Evolutionary conservation across 306 rosid genomes (phyloP).

Genomic region (Dryas octopetala): DNA sequence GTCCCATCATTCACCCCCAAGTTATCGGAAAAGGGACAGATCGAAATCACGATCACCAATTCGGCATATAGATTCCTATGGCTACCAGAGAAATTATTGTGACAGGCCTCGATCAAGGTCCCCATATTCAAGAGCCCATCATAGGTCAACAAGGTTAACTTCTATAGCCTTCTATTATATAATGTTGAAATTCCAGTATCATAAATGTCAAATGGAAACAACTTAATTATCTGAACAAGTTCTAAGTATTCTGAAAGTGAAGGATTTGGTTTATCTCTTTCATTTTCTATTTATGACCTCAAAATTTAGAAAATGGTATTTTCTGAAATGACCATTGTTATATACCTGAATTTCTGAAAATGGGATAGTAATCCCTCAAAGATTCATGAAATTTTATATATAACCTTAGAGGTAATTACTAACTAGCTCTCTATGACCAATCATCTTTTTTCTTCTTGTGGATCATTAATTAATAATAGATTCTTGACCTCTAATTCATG

Average conservation of each 20-base stretch:
- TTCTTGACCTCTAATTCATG: background rate
- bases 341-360: background rate
- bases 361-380: background rate
- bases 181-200: background rate
- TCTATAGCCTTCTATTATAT: background rate
- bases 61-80: constrained; percentile 4
- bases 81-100: background rate
- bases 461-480: background rate
- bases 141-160: constrained; percentile 11
- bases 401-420: background rate
- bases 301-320: background rate
- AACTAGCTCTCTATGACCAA: background rate
- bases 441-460: background rate
- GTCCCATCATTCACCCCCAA: constrained; percentile 3
- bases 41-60: constrained; percentile 9
- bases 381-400: background rate
- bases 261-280: background rate
- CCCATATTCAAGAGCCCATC: constrained; percentile 4
- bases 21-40: constrained; percentile 1
- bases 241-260: background rate
- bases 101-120: background rate
- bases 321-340: background rate
- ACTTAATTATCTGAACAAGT: background rate
- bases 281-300: constrained; percentile 2
- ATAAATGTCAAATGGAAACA: background rate